Conservation (phyloP, 1,284 basidiomycete species). For the Entoloma clypeatum region DNA sequence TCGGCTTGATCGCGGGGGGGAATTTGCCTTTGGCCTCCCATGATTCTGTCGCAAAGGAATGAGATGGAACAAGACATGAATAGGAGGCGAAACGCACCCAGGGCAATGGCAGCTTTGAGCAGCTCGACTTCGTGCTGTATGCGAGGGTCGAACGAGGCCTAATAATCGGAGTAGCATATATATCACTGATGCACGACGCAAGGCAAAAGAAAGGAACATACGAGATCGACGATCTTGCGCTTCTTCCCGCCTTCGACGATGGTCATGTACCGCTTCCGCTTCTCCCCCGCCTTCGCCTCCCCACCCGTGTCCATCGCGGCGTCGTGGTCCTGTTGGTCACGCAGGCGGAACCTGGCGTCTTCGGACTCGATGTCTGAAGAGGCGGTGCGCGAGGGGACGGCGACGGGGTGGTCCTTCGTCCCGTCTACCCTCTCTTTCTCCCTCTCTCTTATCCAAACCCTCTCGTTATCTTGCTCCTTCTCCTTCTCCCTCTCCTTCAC, state of each 20-base stretch:
- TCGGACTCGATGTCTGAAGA: no score
- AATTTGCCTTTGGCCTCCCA: constrained; percentile 86
- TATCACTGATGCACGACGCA: constrained; percentile 1
- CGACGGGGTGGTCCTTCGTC: no score
- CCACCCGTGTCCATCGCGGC: constrained; percentile 26
- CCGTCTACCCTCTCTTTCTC: constrained; percentile 19
- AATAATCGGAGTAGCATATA: neutral
- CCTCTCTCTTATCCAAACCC: neutral
- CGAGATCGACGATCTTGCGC: constrained; percentile 64
- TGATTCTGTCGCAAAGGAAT: constrained; percentile 38
- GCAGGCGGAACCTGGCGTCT: neutral
- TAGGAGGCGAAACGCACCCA: constrained; percentile 37
- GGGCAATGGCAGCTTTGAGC: constrained; percentile 58
- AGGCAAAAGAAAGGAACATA: constrained; percentile 26
- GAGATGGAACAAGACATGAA: neutral
- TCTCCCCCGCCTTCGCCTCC: constrained; percentile 34
- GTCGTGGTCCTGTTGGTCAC: constrained; percentile 1
- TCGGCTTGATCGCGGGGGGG: constrained; percentile 75
- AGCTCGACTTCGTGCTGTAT: constrained; percentile 61
- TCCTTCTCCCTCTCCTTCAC: neutral
- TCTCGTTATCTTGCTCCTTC: no score
- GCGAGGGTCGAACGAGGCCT: constrained; percentile 64
- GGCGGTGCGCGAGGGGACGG: no score
- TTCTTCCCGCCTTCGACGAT: constrained; percentile 58
- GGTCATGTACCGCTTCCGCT: constrained; percentile 48